Percentiles rank a stretch among this genome's conserved stretches.
Conservation (phyloP, 345 rosid species). For the Firmiana major region DNA sequence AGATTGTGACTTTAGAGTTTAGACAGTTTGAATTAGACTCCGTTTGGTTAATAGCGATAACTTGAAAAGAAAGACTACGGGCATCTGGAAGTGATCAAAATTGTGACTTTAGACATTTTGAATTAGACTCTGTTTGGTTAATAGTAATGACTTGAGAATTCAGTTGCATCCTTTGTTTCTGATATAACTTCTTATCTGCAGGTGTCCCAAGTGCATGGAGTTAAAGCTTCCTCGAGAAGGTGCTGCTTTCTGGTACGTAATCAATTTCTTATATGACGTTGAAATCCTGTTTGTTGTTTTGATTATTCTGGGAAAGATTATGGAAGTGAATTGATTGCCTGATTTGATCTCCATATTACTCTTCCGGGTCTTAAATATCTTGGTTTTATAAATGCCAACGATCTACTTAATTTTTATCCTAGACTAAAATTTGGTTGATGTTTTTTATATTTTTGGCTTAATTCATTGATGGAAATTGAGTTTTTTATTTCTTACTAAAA, state of each 20-base stretch:
- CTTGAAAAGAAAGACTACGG: too few species aligned
- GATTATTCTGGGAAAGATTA: background rate
- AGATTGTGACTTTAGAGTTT: background rate
- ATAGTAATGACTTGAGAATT: background rate
- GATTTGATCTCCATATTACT: background rate
- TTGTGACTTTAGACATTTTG: background rate
- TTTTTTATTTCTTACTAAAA: background rate
- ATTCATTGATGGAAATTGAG: background rate
- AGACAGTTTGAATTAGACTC: background rate
- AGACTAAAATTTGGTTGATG: background rate
- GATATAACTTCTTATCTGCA: conserved; percentile 22
- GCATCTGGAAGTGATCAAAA: background rate
- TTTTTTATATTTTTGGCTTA: background rate
- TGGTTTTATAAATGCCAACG: background rate
- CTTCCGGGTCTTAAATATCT: background rate
- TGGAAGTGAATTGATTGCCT: background rate
- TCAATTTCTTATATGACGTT: background rate
- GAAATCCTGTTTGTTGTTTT: background rate
- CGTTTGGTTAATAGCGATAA: background rate
- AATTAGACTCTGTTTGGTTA: background rate
- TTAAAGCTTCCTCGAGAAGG: conserved; percentile 93
- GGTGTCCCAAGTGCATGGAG: conserved; percentile 90
- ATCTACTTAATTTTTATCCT: background rate
- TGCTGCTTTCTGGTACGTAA: conserved; percentile 80
- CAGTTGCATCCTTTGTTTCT: background rate